phyloP scores from a whole-genome alignment of 225 moss, liverwort and hornwort genomes.

The Ulota crispa region DNA sequence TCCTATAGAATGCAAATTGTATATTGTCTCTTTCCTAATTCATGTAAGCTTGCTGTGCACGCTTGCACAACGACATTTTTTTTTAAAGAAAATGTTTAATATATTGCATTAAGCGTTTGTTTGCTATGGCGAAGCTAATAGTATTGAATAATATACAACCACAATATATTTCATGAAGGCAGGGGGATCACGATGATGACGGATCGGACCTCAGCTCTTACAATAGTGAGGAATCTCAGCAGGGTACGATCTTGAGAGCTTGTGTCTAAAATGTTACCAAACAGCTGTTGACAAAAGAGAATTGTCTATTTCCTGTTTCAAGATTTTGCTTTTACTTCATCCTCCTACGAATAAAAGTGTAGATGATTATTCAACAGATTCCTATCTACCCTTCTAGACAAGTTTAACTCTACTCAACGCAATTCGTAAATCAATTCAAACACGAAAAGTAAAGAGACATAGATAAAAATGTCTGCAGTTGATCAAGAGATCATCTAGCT shows the following conservation, averaged over 20 bases:
- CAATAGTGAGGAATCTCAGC: slow-evolving; percentile 19
- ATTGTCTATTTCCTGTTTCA: neutral
- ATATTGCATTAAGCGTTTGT: neutral
- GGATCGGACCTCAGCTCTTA: slow-evolving; percentile 17
- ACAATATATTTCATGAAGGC: slow-evolving; percentile 50
- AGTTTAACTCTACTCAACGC: neutral
- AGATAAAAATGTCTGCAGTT: neutral
- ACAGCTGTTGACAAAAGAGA: neutral
- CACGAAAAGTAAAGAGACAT: neutral
- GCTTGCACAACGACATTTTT: neutral
- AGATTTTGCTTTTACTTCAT: neutral
- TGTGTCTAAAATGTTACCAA: neutral
- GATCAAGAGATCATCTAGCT: neutral
- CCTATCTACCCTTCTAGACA: neutral
- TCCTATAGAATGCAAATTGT: neutral
- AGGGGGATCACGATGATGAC: slow-evolving; percentile 39
- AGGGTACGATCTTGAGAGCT: slow-evolving; percentile 19
- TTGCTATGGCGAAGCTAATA: slow-evolving; percentile 22
- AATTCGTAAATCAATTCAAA: neutral
- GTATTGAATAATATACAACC: slow-evolving; percentile 44
- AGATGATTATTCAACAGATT: too few species aligned
- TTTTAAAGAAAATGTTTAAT: neutral
- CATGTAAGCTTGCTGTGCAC: neutral
- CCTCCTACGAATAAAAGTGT: neutral
- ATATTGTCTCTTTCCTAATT: neutral